A percentile compares a stretch with the other conserved stretches of the same genome.
Conservation (phyloP, 805 yeast species). For the Sugiyamaella mastotermitis region DNA sequence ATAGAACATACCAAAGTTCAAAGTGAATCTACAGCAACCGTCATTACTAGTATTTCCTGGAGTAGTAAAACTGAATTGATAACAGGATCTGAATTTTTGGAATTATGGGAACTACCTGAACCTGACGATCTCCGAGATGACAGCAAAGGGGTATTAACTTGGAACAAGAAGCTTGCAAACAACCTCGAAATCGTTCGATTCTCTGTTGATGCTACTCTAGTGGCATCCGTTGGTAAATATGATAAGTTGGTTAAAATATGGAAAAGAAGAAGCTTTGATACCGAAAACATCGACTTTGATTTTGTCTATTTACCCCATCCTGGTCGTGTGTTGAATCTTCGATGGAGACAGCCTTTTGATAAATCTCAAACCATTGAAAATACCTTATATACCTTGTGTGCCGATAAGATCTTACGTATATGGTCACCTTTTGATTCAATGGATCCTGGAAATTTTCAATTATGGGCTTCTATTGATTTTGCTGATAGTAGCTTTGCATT, state of each 20-base stretch:
- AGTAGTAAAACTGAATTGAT: slow-evolving; percentile 50
- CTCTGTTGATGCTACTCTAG: slow-evolving; percentile 61
- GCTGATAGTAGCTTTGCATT: slow-evolving; percentile 18
- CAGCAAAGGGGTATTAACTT: slow-evolving; percentile 19
- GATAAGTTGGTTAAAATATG: slow-evolving; percentile 72
- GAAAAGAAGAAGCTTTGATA: slow-evolving; percentile 66
- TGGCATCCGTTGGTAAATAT: slow-evolving; percentile 56
- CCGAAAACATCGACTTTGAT: slow-evolving; percentile 59
- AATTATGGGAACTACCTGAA: slow-evolving; percentile 43
- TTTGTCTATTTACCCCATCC: slow-evolving; percentile 65
- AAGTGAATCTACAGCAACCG: slow-evolving; percentile 28
- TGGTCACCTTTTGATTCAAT: slow-evolving; percentile 40
- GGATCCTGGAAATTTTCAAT: slow-evolving; percentile 20
- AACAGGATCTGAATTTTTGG: slow-evolving; percentile 51
- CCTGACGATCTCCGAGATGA: not conserved
- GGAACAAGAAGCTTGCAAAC: slow-evolving; percentile 51
- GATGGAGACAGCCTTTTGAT: slow-evolving; percentile 49
- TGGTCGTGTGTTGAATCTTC: slow-evolving; percentile 45
- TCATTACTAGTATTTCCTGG: slow-evolving; percentile 47
- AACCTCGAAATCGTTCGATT: slow-evolving; percentile 54
- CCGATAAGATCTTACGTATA: slow-evolving; percentile 53
- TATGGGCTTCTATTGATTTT: slow-evolving; percentile 46
- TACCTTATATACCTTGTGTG: slow-evolving; percentile 58
- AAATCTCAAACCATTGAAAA: slow-evolving; percentile 38
- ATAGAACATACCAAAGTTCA: slow-evolving; percentile 5